Conservation (phyloP, 2,329 filamentous ascomycete species). For the Fusarium fujikuroi region DNA sequence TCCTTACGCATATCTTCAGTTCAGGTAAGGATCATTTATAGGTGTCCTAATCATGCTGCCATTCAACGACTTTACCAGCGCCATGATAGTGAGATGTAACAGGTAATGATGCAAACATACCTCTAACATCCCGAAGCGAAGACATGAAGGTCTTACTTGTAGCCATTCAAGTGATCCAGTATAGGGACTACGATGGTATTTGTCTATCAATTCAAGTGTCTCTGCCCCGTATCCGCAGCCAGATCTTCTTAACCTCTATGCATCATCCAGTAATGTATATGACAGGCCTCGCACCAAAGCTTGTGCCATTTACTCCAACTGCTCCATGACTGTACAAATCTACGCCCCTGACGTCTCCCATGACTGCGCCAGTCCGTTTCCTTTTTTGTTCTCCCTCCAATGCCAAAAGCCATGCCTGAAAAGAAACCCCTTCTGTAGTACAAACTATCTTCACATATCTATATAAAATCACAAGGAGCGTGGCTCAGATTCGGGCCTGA, state of each 20-base stretch:
- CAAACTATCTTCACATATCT: conserved; percentile 33
- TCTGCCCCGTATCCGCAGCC: conserved; percentile 12
- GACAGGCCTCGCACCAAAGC: background rate
- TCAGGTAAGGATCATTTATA: background rate
- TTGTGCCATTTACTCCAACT: conserved; percentile 7
- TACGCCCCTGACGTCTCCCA: conserved; percentile 16
- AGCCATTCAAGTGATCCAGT: background rate
- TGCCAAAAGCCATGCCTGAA: conserved; percentile 5
- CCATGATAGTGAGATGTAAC: background rate
- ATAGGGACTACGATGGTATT: background rate
- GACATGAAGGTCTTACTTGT: background rate
- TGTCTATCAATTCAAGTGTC: conserved; percentile 37
- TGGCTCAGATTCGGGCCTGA: conserved; percentile 59
- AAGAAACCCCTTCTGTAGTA: conserved; percentile 10
- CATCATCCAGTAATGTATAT: conserved; percentile 13
- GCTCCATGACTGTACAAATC: conserved; percentile 34
- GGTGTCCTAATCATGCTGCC: background rate
- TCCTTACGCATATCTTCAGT: background rate
- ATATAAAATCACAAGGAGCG: conserved; percentile 41
- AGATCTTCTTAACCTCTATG: conserved; percentile 14
- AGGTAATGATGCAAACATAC: background rate
- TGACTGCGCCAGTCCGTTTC: conserved; percentile 17
- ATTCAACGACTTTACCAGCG: background rate
- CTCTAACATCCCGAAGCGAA: background rate
- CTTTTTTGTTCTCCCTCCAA: conserved; percentile 9